Percentiles rank a stretch among this genome's conserved stretches.
Conservation (phyloP, 2,329 filamentous ascomycete genomes). For the Calonectria pseudoturangicola region DNA sequence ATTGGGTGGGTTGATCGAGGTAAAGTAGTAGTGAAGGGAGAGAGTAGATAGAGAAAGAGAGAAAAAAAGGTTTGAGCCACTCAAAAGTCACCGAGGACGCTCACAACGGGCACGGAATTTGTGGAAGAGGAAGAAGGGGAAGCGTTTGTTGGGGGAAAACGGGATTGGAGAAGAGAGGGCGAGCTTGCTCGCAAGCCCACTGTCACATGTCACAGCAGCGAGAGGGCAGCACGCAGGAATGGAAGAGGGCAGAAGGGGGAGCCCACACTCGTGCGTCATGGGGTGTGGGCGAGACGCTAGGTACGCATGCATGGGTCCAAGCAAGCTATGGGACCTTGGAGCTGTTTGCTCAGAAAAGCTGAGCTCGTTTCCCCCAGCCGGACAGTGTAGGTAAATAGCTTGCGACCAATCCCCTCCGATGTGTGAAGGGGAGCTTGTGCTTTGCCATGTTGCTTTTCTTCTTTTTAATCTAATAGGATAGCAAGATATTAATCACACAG, state of each 20-base stretch:
- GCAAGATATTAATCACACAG: too few relatives aligned
- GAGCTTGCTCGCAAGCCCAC: slow-evolving; percentile 25
- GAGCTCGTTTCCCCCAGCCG: background rate
- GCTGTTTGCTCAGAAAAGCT: background rate
- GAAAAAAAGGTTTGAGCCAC: slow-evolving; percentile 26
- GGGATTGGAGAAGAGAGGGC: slow-evolving; percentile 19
- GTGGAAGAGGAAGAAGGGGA: slow-evolving; percentile 16
- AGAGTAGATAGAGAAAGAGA: background rate
- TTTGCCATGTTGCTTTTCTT: too few relatives aligned
- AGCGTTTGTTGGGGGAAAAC: slow-evolving; percentile 37
- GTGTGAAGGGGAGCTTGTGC: too few relatives aligned
- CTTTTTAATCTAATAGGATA: too few relatives aligned
- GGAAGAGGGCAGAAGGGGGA: slow-evolving; percentile 29
- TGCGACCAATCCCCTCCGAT: too few relatives aligned
- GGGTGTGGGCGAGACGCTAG: slow-evolving; percentile 8
- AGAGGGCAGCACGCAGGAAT: slow-evolving; percentile 1
- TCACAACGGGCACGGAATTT: slow-evolving; percentile 38
- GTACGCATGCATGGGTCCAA: background rate
- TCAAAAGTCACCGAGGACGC: slow-evolving; percentile 43
- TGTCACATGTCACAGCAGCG: slow-evolving; percentile 39
- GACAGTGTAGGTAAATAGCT: too few relatives aligned
- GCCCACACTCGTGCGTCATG: slow-evolving; percentile 37
- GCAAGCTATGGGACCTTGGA: too few relatives aligned
- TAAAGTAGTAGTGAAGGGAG: background rate
- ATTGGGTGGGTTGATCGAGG: slow-evolving; percentile 13